Evolutionary conservation across 1,284 basidiomycete genomes (phyloP), one percentile per base, ranked within the genome.

Genomic region (Inonotus obliquus): DNA sequence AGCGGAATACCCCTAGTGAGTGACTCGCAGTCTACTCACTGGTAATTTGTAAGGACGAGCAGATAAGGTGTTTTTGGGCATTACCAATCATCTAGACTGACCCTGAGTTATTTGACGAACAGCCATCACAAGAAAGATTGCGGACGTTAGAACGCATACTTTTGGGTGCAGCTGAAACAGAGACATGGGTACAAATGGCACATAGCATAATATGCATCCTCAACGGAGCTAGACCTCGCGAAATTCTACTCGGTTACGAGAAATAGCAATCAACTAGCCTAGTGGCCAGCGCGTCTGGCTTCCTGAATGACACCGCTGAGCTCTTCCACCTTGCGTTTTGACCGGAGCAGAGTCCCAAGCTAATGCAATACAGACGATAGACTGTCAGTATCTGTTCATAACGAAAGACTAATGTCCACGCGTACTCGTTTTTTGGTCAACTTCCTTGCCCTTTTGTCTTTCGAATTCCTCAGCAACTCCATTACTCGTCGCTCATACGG

Each of bases 401-500:
- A 23, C n/a, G 9, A 62, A 21, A 5, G 13, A 19, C 52, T 61
- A 59, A 27, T 38, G 32, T 27, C 44, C 38, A 59, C 10, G 59
- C 94, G 70, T 74, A 96, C 94, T 82, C 94, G 87, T 83, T 96
- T 96, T 87, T 98, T 98, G 70, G 94, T 96, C 81, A 97, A 81
- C 82, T 97, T 98, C 78, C 93, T 85, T 65, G 96, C 96, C 81
- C 96, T 96, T 87, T 98, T 98, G 78, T 98, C 95, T 93, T 98
- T 98, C 68, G 94, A 97, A 89, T 98, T 99, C 77, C 96, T 89
- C 82, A 99, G 81, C 84, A 99, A 78, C 81, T 99, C 97, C 92
- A 99, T 89, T 63, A 99, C 95, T 69, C 97, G 89, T 74, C 96
- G 86, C 86, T 99, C 97, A 78, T 99, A 99, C 53, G 97, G 92